Evolutionary conservation across 352 stramenopile species (phyloP).

Genomic region (Phytophthora pisi): DNA sequence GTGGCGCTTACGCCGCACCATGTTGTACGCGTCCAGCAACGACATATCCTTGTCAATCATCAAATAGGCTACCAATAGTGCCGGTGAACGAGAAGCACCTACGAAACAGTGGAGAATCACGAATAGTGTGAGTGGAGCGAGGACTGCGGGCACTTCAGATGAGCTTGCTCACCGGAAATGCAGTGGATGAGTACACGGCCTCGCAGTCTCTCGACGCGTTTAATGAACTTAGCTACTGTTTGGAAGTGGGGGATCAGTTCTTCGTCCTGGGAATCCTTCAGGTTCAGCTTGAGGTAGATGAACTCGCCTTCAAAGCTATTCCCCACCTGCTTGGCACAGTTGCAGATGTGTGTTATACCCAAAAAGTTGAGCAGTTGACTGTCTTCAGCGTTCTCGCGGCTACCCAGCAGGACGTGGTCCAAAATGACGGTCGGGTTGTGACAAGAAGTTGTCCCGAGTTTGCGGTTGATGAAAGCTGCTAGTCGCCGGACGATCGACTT

Average conservation of each 20-base stretch:
- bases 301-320: conserved; percentile 76
- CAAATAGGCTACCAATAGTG: conserved; percentile 65
- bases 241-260: conserved; percentile 63
- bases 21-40: conserved; percentile 62
- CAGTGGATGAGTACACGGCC: conserved; percentile 67
- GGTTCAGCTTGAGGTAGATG: conserved; percentile 63
- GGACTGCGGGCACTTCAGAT: too few species aligned
- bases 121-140: conserved; percentile 4
- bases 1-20: conserved; percentile 50
- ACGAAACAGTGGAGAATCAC: neutral
- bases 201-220: conserved; percentile 49
- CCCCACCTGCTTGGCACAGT: conserved; percentile 51
- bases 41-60: conserved; percentile 74
- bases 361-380: conserved; percentile 44
- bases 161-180: conserved; percentile 36
- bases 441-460: conserved; percentile 23
- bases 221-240: conserved; percentile 57
- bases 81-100: conserved; percentile 61
- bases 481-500: conserved; percentile 33
- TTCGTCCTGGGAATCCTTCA: conserved; percentile 58
- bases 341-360: conserved; percentile 71
- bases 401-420: conserved; percentile 57
- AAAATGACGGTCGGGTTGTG: conserved; percentile 45
- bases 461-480: conserved; percentile 27
- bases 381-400: conserved; percentile 45